Conservation (phyloP, 164 flowering plant genomes). For the Umbilicus rupestris region DNA sequence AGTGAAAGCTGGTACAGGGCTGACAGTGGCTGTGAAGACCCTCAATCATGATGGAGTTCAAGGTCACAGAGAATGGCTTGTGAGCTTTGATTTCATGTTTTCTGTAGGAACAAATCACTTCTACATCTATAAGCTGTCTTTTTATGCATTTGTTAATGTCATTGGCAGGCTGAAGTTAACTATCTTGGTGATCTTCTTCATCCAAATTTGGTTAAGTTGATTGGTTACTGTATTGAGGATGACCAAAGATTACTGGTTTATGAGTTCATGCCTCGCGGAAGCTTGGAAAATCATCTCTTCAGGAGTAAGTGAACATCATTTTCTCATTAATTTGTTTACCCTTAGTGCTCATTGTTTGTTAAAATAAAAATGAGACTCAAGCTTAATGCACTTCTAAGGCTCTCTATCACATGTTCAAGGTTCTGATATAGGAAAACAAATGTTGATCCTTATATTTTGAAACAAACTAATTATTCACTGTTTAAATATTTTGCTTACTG, state of each 20-base stretch:
- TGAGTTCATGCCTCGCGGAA: slow-evolving; percentile 2
- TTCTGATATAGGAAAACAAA: neutral
- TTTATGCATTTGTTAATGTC: neutral
- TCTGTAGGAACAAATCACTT: neutral
- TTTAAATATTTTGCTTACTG: neutral
- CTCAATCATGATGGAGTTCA: slow-evolving; percentile 4
- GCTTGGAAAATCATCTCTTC: slow-evolving; percentile 4
- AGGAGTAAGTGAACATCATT: slow-evolving; percentile 1
- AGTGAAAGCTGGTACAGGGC: neutral
- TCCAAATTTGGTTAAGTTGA: slow-evolving; percentile 2
- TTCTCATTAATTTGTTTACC: neutral
- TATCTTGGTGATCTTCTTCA: slow-evolving; percentile 4
- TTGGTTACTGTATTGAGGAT: slow-evolving; percentile 7
- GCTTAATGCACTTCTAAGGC: neutral
- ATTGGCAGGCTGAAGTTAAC: slow-evolving; percentile 1
- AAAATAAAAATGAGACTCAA: neutral
- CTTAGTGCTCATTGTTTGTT: neutral
- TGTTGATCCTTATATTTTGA: neutral
- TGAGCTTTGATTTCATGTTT: neutral
- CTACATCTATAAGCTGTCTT: neutral
- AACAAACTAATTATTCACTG: neutral
- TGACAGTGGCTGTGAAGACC: slow-evolving; percentile 5
- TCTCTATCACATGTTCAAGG: neutral
- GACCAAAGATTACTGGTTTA: neutral
- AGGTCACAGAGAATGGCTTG: slow-evolving; percentile 4